Evolutionary conservation across 768 basidiomycete genomes (phyloP).

Genomic region (Mycena vulgaris): DNA sequence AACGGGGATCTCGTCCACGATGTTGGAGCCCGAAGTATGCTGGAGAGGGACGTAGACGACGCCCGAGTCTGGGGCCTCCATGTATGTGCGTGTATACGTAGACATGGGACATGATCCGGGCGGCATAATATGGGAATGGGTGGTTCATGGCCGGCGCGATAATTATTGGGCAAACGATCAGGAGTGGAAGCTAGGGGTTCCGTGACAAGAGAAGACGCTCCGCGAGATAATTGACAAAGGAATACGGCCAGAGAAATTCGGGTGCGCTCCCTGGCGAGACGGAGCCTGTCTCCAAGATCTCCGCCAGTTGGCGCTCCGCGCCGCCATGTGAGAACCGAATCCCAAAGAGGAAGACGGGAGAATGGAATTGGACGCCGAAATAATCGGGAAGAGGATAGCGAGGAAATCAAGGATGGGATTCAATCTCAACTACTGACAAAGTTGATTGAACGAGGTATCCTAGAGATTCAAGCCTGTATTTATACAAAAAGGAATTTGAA

Average conservation of each 20-base stretch:
- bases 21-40: slow-evolving; percentile 5
- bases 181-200: not conserved
- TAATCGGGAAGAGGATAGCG: too few species aligned
- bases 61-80: slow-evolving; percentile 1
- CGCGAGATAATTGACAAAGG: slow-evolving; percentile 2
- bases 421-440: too few species aligned
- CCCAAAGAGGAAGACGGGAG: too few species aligned
- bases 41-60: slow-evolving; percentile 2
- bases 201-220: slow-evolving; percentile 1
- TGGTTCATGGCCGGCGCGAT: slow-evolving; percentile 15
- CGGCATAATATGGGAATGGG: slow-evolving; percentile 23
- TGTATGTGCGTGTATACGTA: slow-evolving; percentile 4
- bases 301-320: slow-evolving; percentile 8
- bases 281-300: slow-evolving; percentile 17
- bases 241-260: not conserved
- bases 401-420: too few species aligned
- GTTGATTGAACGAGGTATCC: too few species aligned
- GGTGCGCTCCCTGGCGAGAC: too few species aligned
- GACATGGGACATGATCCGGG: slow-evolving; percentile 1
- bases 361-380: too few species aligned
- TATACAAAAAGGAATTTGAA: too few species aligned
- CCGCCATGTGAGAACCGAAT: too few species aligned
- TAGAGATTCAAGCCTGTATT: too few species aligned
- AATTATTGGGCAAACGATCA: slow-evolving; percentile 12
- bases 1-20: slow-evolving; percentile 29